Percentiles rank a stretch among this genome's conserved stretches.
Conservation (phyloP, 2,329 filamentous ascomycete species). For the Elsinoe arachidis region DNA sequence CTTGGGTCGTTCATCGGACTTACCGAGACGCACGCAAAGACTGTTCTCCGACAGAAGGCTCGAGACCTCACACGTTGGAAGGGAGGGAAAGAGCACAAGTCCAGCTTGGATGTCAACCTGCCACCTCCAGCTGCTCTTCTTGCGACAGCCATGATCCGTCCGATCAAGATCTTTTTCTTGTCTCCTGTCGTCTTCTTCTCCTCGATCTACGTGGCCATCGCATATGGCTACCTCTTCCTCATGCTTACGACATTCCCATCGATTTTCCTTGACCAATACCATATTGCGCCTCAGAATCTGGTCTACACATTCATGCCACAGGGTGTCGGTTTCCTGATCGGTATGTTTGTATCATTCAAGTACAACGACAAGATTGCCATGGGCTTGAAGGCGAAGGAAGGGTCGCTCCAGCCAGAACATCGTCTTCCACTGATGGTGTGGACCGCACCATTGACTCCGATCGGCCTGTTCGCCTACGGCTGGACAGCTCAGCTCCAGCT, state of each 20-base stretch:
- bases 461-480: constrained; percentile 26
- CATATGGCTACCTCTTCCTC: constrained; percentile 39
- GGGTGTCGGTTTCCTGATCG: constrained; percentile 32
- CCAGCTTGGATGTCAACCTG: constrained; percentile 6
- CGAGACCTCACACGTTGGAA: constrained; percentile 5
- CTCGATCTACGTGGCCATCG: constrained; percentile 39
- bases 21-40: constrained; percentile 8
- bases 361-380: constrained; percentile 23
- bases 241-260: constrained; percentile 39
- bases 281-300: constrained; percentile 30
- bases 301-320: constrained; percentile 36
- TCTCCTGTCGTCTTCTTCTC: constrained; percentile 45
- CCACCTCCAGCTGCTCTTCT: constrained; percentile 5
- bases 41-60: constrained; percentile 3
- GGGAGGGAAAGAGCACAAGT: neutral
- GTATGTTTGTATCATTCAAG: constrained; percentile 19
- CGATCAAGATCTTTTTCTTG: constrained; percentile 50
- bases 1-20: constrained; percentile 1
- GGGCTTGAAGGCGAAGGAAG: constrained; percentile 20
- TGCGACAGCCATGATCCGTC: constrained; percentile 38
- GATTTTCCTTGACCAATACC: constrained; percentile 34
- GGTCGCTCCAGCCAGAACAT: constrained; percentile 38
- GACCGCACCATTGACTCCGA: constrained; percentile 18
- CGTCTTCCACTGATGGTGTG: constrained; percentile 22
- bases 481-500: constrained; percentile 23